Conservation (phyloP, 192 early-diverging fungal genomes). For the Backusella tarrabulga region DNA sequence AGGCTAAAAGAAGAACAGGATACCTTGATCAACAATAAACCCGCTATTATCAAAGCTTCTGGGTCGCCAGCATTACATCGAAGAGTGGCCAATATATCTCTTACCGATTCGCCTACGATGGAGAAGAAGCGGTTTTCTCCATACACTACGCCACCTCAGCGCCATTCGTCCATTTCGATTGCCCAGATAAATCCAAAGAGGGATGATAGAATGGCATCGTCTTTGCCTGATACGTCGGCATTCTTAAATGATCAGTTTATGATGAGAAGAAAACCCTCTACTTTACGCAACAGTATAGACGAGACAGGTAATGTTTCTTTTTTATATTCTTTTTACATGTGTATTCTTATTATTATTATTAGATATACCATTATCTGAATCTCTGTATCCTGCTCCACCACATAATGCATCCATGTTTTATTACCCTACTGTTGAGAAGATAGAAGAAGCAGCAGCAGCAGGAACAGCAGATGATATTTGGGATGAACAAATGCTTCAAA, state of each 20-base stretch:
- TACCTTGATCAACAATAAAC: background rate
- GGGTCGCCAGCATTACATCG: background rate
- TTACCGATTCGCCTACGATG: background rate
- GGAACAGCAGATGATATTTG: background rate
- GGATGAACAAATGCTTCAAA: conserved; percentile 8
- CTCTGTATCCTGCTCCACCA: background rate
- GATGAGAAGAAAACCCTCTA: background rate
- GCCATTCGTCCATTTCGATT: background rate
- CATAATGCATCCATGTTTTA: background rate
- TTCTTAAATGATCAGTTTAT: conserved; percentile 9
- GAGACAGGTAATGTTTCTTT: background rate
- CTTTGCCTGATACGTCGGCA: background rate
- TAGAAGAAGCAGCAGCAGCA: background rate
- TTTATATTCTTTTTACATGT: background rate
- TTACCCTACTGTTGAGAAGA: background rate
- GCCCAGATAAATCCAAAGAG: background rate
- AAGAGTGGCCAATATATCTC: background rate
- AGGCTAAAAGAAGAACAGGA: conserved; percentile 10
- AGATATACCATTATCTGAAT: background rate
- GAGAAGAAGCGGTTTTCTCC: background rate
- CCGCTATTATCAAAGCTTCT: background rate
- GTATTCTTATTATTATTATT: background rate
- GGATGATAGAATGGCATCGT: background rate
- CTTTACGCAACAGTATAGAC: background rate
- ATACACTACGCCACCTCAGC: background rate